Evolutionary conservation across 2,329 filamentous ascomycete genomes (phyloP).

Genomic region (Thermothelomyces thermophilus): DNA sequence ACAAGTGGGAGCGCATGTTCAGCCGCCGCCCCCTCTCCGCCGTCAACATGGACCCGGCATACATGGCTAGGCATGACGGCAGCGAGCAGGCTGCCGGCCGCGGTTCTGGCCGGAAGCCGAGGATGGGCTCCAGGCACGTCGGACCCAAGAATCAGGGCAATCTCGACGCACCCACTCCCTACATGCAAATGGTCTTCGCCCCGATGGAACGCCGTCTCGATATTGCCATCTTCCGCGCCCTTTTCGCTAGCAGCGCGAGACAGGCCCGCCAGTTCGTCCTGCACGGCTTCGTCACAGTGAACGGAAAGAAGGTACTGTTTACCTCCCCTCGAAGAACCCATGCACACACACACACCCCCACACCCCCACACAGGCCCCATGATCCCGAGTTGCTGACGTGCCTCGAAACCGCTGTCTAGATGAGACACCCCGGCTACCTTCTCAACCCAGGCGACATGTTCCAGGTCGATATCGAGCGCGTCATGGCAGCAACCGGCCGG

Average conservation of each 20-base stretch:
- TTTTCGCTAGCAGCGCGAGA: conserved; percentile 89
- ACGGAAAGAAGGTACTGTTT: conserved; percentile 74
- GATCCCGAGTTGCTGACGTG: conserved; percentile 8
- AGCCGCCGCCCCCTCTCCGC: conserved; percentile 72
- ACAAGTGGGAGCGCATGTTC: conserved; percentile 93
- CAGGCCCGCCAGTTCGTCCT: conserved; percentile 93
- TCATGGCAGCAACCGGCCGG: conserved; percentile 79
- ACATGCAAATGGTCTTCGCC: conserved; percentile 93
- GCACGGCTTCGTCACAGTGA: conserved; percentile 90
- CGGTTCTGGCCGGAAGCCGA: conserved; percentile 59
- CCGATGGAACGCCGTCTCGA: conserved; percentile 87
- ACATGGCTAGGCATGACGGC: conserved; percentile 76
- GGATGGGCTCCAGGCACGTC: conserved; percentile 10
- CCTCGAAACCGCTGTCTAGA: conserved; percentile 44
- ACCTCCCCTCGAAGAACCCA: too few relatives aligned
- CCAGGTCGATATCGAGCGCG: conserved; percentile 83
- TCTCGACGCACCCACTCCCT: conserved; percentile 59
- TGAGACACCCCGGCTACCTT: conserved; percentile 85
- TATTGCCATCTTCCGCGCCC: conserved; percentile 84
- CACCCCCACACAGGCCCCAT: too few relatives aligned
- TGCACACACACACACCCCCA: too few relatives aligned
- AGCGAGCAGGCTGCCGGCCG: conserved; percentile 76
- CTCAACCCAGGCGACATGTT: conserved; percentile 98
- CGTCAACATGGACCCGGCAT: conserved; percentile 73
- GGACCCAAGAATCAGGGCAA: conserved; percentile 30